Conservation (phyloP, 257 asterid species). For the Lycium barbarum region DNA sequence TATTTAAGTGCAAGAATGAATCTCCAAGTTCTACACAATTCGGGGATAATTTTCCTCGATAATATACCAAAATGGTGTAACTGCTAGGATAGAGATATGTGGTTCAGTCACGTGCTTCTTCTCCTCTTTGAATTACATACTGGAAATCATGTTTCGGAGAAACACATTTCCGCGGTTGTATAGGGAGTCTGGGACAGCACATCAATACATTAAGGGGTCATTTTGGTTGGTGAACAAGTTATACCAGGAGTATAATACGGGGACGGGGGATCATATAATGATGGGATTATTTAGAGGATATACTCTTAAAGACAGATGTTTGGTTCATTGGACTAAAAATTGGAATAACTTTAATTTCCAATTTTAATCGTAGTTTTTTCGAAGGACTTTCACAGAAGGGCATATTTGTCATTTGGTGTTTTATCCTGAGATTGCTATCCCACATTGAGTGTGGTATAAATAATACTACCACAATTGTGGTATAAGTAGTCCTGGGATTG, state of each 20-base stretch:
- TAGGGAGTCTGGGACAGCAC: background rate
- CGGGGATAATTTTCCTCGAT: background rate
- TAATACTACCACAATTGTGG: background rate
- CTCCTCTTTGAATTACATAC: background rate
- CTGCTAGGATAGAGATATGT: background rate
- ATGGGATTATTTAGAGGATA: background rate
- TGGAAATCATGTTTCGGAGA: background rate
- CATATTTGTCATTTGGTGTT: conserved; percentile 11
- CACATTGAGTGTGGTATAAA: background rate
- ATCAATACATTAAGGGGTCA: background rate
- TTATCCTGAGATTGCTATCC: background rate
- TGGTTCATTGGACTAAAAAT: background rate
- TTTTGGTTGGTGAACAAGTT: background rate
- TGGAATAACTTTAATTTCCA: background rate
- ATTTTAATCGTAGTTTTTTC: background rate
- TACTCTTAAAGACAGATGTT: background rate
- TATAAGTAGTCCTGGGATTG: background rate
- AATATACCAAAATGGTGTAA: background rate
- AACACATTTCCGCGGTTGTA: background rate
- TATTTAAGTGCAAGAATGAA: background rate
- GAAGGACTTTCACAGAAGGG: background rate
- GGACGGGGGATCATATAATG: background rate
- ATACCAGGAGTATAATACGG: background rate
- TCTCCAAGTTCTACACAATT: background rate
- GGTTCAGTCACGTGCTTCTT: background rate